Conservation (phyloP, 2,329 filamentous ascomycete species). For the Colletotrichum sp. region DNA sequence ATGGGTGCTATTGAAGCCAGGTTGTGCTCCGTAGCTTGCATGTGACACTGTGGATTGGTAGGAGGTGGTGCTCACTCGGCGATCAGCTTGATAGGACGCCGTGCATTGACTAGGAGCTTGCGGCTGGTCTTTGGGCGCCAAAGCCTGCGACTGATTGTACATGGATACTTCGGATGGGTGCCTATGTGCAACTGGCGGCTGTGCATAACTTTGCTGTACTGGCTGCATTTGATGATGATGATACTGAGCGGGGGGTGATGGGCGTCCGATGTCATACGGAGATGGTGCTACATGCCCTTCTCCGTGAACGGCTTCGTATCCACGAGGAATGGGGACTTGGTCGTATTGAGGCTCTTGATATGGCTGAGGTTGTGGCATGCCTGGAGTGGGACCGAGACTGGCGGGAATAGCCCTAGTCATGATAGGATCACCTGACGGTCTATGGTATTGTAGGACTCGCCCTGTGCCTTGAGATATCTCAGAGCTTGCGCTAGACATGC, state of each 20-base stretch:
- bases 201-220: constrained; percentile 16
- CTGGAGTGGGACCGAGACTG: neutral
- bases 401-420: neutral
- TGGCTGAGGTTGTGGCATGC: neutral
- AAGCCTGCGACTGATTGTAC: neutral
- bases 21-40: neutral
- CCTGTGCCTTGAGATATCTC: neutral
- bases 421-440: neutral
- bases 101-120: neutral
- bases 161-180: neutral
- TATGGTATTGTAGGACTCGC: neutral
- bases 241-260: constrained; percentile 11
- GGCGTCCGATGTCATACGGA: constrained; percentile 29
- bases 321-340: constrained; percentile 40
- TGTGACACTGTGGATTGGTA: neutral
- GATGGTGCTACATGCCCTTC: constrained; percentile 36
- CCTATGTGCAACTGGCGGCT: neutral
- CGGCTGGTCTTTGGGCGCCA: neutral
- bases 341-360: constrained; percentile 38
- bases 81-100: neutral
- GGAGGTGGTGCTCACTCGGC: constrained; percentile 9
- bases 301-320: constrained; percentile 41
- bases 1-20: neutral
- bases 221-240: constrained; percentile 17
- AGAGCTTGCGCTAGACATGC: neutral